A percentile compares a stretch with the other conserved stretches of the same genome.
These are phyloP conservation scores for Aspergillus steynii DNA, from an alignment of 495 filamentous ascomycete species.

Conservation along the genomic window DNA sequence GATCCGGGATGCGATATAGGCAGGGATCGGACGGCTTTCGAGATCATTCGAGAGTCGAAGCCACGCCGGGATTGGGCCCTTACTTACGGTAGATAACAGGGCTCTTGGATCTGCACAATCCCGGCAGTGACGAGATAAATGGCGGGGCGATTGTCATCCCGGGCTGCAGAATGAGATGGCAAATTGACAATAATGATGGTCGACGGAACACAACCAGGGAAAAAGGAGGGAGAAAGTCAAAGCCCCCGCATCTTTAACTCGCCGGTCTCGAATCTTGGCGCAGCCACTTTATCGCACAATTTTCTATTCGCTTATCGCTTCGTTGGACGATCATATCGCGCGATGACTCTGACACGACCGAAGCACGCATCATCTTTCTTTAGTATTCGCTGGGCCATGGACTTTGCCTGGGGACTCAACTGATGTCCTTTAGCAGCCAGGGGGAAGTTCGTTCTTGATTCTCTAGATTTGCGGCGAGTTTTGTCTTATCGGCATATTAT, in stretches of 20 bases:
- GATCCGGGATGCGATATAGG: not conserved
- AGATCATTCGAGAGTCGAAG: not conserved
- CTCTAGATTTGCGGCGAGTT: not conserved
- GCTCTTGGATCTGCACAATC: too few relatives aligned
- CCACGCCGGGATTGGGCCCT: not conserved
- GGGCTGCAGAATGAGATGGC: not conserved
- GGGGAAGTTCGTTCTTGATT: not conserved
- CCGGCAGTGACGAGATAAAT: too few relatives aligned
- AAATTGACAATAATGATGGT: not conserved
- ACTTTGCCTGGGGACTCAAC: not conserved
- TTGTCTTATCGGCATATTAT: not conserved
- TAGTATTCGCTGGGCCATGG: not conserved
- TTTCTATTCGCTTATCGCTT: not conserved
- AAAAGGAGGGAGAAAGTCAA: not conserved
- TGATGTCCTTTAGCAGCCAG: not conserved
- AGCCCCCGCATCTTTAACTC: not conserved
- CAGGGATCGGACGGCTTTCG: not conserved
- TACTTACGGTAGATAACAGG: not conserved
- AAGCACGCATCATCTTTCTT: not conserved
- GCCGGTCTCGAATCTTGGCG: conserved; percentile 6
- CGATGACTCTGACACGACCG: not conserved
- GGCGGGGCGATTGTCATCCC: too few relatives aligned
- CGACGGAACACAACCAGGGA: not conserved
- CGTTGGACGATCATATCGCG: not conserved
- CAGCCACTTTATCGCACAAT: conserved; percentile 6